These are phyloP conservation scores for Sporothrix humicola DNA, from an alignment of 2,329 filamentous ascomycete genomes.

Conservation along the genomic window DNA sequence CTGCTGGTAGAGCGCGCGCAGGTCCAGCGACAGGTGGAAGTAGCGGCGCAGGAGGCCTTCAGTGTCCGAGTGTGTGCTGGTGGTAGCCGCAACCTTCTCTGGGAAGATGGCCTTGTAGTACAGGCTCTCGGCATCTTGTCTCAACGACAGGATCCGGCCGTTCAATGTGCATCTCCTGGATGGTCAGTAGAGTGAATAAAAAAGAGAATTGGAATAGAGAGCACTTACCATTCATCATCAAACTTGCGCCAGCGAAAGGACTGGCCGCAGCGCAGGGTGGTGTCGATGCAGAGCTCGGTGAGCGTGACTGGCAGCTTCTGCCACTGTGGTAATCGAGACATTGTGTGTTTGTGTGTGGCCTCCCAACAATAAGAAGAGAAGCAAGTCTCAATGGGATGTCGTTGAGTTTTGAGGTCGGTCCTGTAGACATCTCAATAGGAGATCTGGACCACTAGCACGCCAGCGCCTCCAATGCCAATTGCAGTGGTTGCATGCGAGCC, in stretches of 20 bases:
- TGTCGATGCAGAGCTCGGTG: conserved; percentile 90
- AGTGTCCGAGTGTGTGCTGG: conserved; percentile 58
- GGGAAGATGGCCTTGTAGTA: conserved; percentile 77
- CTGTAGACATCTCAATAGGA: conserved; percentile 12
- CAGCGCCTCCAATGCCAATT: background rate
- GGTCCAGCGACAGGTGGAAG: conserved; percentile 81
- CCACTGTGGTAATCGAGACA: conserved; percentile 64
- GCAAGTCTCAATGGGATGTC: background rate
- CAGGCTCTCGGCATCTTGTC: conserved; percentile 77
- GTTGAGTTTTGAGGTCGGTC: background rate
- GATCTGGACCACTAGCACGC: background rate
- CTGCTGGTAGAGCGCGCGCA: conserved; percentile 77
- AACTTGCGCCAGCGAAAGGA: conserved; percentile 95
- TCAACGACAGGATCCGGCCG: conserved; percentile 82
- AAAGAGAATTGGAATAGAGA: too few relatives aligned
- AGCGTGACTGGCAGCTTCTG: conserved; percentile 81
- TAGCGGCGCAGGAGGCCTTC: conserved; percentile 79
- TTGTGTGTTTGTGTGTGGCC: background rate
- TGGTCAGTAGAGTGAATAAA: background rate
- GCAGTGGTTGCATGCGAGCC: background rate
- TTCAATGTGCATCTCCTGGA: conserved; percentile 78
- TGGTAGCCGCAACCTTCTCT: conserved; percentile 25
- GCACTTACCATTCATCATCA: conserved; percentile 76
- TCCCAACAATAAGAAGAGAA: background rate
- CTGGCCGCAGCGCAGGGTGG: conserved; percentile 90